Evolutionary conservation across 192 early-diverging fungal genomes (phyloP).

Genomic region (Glomus cerebriforme): DNA sequence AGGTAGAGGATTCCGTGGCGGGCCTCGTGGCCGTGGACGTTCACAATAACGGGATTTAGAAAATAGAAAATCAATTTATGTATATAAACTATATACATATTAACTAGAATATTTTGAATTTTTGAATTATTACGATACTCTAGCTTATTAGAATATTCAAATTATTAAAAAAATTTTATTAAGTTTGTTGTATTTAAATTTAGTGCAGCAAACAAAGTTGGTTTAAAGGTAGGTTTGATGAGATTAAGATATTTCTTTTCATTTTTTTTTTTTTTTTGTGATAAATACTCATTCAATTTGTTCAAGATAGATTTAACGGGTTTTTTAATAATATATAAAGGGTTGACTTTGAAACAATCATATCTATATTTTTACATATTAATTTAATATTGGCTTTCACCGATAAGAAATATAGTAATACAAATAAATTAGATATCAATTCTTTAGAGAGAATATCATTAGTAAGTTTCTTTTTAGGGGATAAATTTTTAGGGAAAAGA

Average conservation of each 20-base stretch:
- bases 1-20: slow-evolving; percentile 26
- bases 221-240: not conserved
- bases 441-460: not conserved
- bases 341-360: no score
- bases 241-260: not conserved
- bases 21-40: slow-evolving; percentile 16
- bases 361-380: not conserved
- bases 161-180: not conserved
- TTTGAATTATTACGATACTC: not conserved
- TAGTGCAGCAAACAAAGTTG: not conserved
- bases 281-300: not conserved
- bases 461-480: not conserved
- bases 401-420: not conserved
- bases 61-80: no score
- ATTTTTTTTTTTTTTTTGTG: not conserved
- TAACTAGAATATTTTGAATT: not conserved
- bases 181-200: not conserved
- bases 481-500: no score
- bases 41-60: not conserved
- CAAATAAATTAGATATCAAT: not conserved
- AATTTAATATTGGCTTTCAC: not conserved
- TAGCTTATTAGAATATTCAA: not conserved
- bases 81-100: not conserved
- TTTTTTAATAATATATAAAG: not conserved
- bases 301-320: not conserved